These are phyloP conservation scores for Ogataea trehalophila DNA, from an alignment of 805 yeast genomes.

Conservation along the genomic window DNA sequence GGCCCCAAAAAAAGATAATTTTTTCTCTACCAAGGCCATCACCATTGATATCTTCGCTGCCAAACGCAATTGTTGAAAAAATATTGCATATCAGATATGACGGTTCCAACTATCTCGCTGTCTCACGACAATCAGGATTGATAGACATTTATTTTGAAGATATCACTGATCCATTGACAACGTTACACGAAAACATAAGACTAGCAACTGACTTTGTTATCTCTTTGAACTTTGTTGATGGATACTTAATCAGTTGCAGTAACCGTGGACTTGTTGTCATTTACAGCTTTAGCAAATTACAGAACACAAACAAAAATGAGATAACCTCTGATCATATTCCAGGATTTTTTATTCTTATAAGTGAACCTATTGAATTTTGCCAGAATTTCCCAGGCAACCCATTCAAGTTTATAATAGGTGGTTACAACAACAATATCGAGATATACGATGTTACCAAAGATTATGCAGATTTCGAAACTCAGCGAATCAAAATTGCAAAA, in stretches of 20 bases:
- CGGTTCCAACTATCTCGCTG: constrained; percentile 8
- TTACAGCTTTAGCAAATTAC: constrained; percentile 12
- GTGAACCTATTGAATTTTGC: constrained; percentile 20
- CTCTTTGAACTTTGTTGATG: constrained; percentile 14
- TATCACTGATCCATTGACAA: constrained; percentile 5
- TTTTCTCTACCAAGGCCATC: constrained; percentile 3
- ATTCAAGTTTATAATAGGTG: constrained; percentile 17
- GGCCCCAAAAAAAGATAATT: constrained; percentile 2
- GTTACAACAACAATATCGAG: constrained; percentile 21
- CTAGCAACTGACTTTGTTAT: constrained; percentile 17
- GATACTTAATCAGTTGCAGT: constrained; percentile 18
- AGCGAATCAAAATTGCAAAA: neutral
- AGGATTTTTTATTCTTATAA: constrained; percentile 17
- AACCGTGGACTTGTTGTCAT: constrained; percentile 22
- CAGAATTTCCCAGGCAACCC: constrained; percentile 9
- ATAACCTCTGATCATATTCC: neutral
- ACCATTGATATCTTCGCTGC: constrained; percentile 1
- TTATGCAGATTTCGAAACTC: constrained; percentile 8
- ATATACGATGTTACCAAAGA: constrained; percentile 14
- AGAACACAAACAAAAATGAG: constrained; percentile 3
- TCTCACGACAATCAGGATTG: constrained; percentile 17
- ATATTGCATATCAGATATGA: constrained; percentile 7
- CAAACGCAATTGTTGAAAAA: constrained; percentile 15
- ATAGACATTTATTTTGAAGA: constrained; percentile 15
- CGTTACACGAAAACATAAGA: constrained; percentile 14